A percentile compares a stretch with the other conserved stretches of the same genome.
Evolutionary conservation across 768 basidiomycete genomes (phyloP).

Genomic region (Gloeophyllum trabeum): DNA sequence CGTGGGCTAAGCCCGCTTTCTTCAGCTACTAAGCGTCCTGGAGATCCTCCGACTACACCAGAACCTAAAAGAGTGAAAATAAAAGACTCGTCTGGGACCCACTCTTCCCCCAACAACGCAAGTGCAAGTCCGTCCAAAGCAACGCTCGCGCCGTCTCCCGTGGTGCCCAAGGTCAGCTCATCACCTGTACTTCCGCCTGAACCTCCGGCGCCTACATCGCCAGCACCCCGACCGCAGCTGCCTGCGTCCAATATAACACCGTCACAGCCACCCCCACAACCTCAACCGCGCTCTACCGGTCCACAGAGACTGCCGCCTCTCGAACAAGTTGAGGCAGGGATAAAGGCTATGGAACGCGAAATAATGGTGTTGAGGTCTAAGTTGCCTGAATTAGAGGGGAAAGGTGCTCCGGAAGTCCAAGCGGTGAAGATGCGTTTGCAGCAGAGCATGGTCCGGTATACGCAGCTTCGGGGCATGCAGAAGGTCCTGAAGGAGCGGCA

Average conservation of each 20-base stretch:
- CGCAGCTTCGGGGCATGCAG: too few relatives aligned
- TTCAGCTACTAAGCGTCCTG: conserved; percentile 30
- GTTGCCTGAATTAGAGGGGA: background rate
- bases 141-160: background rate
- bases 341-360: background rate
- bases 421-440: too few relatives aligned
- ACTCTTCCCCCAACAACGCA: conserved; percentile 1
- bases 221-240: background rate
- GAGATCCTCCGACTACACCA: conserved; percentile 26
- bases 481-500: too few relatives aligned
- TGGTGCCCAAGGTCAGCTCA: background rate
- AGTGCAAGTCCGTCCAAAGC: background rate
- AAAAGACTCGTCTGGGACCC: background rate
- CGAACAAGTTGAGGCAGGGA: background rate
- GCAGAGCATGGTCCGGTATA: too few relatives aligned
- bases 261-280: conserved; percentile 1
- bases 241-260: too few relatives aligned
- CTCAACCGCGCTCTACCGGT: background rate
- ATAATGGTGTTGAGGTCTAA: background rate
- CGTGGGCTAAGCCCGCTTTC: conserved; percentile 5
- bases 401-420: too few relatives aligned
- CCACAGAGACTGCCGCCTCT: too few relatives aligned
- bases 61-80: conserved; percentile 33
- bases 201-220: background rate
- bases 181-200: conserved; percentile 1